A percentile compares a stretch with the other conserved stretches of the same genome.
phyloP scores from a whole-genome alignment of 202 grass and related monocot genomes.

The Carex arenaria region DNA sequence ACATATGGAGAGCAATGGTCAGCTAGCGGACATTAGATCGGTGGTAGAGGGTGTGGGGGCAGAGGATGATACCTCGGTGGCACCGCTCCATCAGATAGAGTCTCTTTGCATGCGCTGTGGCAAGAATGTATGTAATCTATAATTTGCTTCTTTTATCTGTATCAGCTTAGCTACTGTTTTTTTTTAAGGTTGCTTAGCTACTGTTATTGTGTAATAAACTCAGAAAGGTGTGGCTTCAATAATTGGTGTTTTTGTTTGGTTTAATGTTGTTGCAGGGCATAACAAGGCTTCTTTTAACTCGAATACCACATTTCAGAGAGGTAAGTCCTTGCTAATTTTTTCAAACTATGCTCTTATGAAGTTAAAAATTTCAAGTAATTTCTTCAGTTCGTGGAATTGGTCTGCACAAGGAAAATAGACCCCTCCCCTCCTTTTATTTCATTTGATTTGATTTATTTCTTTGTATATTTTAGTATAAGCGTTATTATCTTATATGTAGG shows the following conservation, averaged over 20 bases:
- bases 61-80: slow-evolving; percentile 33
- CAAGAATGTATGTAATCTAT: slow-evolving; percentile 52
- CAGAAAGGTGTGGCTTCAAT: neutral
- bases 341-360: neutral
- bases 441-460: neutral
- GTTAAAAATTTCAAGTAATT: neutral
- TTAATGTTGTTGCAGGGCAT: slow-evolving; percentile 39
- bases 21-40: slow-evolving; percentile 52
- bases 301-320: slow-evolving; percentile 89
- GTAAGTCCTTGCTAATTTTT: slow-evolving; percentile 21
- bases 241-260: neutral
- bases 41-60: slow-evolving; percentile 50
- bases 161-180: neutral
- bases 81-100: slow-evolving; percentile 69
- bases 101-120: slow-evolving; percentile 95
- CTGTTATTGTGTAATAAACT: neutral
- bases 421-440: neutral
- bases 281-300: slow-evolving; percentile 64
- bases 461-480: neutral
- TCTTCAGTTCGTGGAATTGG: neutral
- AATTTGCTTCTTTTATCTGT: neutral
- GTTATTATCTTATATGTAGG: slow-evolving; percentile 38
- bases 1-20: slow-evolving; percentile 38
- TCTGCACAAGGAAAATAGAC: neutral
- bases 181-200: too few species aligned